Conservation (phyloP, 2,329 filamentous ascomycete genomes). For the Grosmannia clavigera region DNA sequence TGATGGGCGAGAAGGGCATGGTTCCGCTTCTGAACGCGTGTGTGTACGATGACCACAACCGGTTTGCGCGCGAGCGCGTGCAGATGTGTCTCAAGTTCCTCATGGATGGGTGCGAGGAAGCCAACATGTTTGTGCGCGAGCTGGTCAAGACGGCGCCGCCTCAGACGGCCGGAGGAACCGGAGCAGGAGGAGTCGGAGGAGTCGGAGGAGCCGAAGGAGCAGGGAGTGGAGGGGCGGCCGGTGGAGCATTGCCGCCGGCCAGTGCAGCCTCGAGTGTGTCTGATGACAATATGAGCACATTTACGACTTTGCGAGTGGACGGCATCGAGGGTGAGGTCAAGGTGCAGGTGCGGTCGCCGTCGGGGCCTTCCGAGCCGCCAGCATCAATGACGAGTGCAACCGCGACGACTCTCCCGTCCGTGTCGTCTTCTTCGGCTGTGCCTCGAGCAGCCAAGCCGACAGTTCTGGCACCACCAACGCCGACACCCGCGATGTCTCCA, state of each 20-base stretch:
- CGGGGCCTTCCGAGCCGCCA: constrained; percentile 1
- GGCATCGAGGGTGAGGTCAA: constrained; percentile 44
- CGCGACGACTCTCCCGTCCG: not conserved
- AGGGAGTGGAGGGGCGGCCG: not conserved
- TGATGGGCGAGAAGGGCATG: constrained; percentile 73
- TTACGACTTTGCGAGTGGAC: constrained; percentile 37
- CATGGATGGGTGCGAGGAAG: constrained; percentile 61
- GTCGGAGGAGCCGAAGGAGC: not conserved
- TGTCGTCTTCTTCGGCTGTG: not conserved
- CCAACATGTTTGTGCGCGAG: constrained; percentile 57
- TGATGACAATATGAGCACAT: not conserved
- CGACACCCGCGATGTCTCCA: not conserved
- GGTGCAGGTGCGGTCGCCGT: constrained; percentile 31
- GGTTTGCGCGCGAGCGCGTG: constrained; percentile 84
- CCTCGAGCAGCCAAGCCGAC: not conserved
- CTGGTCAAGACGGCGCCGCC: constrained; percentile 29
- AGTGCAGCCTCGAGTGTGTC: constrained; percentile 7
- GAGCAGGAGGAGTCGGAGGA: not conserved
- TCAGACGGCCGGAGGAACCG: constrained; percentile 11
- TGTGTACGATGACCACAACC: constrained; percentile 83
- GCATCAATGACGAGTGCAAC: not conserved
- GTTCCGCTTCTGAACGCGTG: constrained; percentile 83
- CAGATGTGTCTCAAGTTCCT: constrained; percentile 81
- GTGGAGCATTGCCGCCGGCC: not conserved
- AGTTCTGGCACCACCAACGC: not conserved